These are phyloP conservation scores for Xylaria sp. DNA, from an alignment of 2,329 filamentous ascomycete genomes.

Conservation along the genomic window DNA sequence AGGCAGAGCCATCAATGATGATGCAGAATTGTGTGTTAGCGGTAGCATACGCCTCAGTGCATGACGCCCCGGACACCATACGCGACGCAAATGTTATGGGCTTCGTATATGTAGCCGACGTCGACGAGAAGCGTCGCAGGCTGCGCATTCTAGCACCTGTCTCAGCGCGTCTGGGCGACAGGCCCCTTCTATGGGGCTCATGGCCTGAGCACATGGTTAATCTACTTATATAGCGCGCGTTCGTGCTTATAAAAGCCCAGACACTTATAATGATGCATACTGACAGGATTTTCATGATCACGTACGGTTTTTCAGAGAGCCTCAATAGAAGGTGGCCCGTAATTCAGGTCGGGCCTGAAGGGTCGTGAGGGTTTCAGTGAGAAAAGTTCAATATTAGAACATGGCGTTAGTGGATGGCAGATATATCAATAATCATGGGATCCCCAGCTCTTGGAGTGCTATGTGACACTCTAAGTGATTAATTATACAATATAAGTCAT, in stretches of 20 bases:
- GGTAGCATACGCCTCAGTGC: constrained; percentile 79
- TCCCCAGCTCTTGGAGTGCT: background rate
- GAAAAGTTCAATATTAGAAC: background rate
- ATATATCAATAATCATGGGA: background rate
- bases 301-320: background rate
- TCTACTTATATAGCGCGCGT: constrained; percentile 60
- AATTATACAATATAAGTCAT: background rate
- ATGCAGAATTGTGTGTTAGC: constrained; percentile 87
- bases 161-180: constrained; percentile 80
- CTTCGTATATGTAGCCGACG: constrained; percentile 91
- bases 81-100: constrained; percentile 87
- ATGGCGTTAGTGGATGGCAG: constrained; percentile 11
- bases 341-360: background rate
- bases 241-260: background rate
- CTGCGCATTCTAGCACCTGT: constrained; percentile 86
- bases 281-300: background rate
- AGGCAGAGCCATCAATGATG: constrained; percentile 70
- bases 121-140: constrained; percentile 85
- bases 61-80: constrained; percentile 77
- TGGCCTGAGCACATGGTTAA: constrained; percentile 90
- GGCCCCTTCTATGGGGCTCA: constrained; percentile 83
- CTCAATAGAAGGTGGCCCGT: background rate
- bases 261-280: background rate
- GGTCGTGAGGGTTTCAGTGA: background rate
- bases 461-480: background rate